phyloP scores from a whole-genome alignment of 495 filamentous ascomycete genomes.

The Rhizodiscina lignyota region DNA sequence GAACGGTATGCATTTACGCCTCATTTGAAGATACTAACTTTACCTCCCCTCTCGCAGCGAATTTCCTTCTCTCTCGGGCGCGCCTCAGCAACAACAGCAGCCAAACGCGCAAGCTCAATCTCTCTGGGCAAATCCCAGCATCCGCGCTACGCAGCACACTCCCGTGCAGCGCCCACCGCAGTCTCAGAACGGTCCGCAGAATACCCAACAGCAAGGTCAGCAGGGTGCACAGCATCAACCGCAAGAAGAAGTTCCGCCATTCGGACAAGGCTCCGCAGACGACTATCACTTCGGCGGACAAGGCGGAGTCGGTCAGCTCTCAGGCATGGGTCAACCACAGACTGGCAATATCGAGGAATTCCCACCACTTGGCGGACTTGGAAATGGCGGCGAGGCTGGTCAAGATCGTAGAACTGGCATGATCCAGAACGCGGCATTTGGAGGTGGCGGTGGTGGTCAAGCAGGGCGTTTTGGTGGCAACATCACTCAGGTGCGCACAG shows the following conservation, averaged over 20 bases:
- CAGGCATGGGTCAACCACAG: conserved; percentile 39
- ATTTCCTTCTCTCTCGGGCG: conserved; percentile 66
- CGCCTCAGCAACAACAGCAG: conserved; percentile 47
- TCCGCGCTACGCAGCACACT: conserved; percentile 39
- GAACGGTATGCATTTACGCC: no score
- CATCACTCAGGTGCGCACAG: conserved; percentile 5
- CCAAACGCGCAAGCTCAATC: conserved; percentile 31
- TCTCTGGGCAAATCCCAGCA: conserved; percentile 51
- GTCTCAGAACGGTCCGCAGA: no score
- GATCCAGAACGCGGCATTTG: conserved; percentile 51
- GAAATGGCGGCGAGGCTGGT: conserved; percentile 50
- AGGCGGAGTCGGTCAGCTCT: conserved; percentile 39
- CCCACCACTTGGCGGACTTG: conserved; percentile 59
- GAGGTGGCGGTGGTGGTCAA: conserved; percentile 27
- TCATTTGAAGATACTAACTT: no score
- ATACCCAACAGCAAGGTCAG: no score
- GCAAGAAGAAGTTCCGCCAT: no score
- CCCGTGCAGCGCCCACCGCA: conserved; percentile 52
- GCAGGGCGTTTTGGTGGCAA: conserved; percentile 3
- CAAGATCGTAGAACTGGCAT: conserved; percentile 47
- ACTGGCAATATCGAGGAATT: conserved; percentile 65
- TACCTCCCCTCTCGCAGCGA: conserved; percentile 49
- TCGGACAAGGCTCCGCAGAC: conserved; percentile 27
- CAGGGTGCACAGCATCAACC: no score
- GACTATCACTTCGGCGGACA: conserved; percentile 45